Evolutionary conservation across 495 filamentous ascomycete genomes (phyloP), one percentile per base, ranked within the genome.

Genomic region (Geoglossum glabrum): DNA sequence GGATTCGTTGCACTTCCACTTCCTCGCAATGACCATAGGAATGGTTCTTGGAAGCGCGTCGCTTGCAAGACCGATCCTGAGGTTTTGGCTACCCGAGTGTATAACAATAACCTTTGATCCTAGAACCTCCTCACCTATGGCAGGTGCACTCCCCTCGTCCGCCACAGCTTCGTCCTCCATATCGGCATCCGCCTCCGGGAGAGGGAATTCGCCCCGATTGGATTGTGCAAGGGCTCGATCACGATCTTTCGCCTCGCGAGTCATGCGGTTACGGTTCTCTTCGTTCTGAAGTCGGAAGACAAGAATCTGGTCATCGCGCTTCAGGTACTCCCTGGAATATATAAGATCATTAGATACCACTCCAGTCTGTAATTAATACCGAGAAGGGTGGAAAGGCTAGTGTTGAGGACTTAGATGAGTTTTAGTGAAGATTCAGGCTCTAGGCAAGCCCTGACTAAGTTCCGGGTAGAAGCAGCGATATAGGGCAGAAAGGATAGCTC

Each of bases 61-160:
- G 64, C 86, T 96, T 5, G 90, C 86, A 51, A 96, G 76, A 0
- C 92, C 92, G 60, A 98, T 87, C 33, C 92, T 77, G 56, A 97
- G 68, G 59, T 97, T 97, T 71, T 98, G 92, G 65, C 89, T 95
- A n/a, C 92, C 92, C n/a, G 90, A 78, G 66, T 98, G 92, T 57
- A 98, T 86, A 34, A 97, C 84, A 65, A 98, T 90, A 56, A 95
- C 83, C 67, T 93, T 96, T 10, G 89, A 90, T 38, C 87, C 87
- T 59, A 79, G 69, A n/a, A 75, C 68, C 59, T 85, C 79, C 49
- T 80, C 74, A 8, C 77, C 74, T 4, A 74, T 64, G 13, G 79
- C 74, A 15, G 76, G 76, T 45, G 74, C 79, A 54, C 79, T 80
- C 15, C 80, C 79, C 11, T 73, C 78, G 15, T 69, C 70, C 27